phyloP scores from a whole-genome alignment of 345 rosid species.

The Diplotaxis tenuifolia region DNA sequence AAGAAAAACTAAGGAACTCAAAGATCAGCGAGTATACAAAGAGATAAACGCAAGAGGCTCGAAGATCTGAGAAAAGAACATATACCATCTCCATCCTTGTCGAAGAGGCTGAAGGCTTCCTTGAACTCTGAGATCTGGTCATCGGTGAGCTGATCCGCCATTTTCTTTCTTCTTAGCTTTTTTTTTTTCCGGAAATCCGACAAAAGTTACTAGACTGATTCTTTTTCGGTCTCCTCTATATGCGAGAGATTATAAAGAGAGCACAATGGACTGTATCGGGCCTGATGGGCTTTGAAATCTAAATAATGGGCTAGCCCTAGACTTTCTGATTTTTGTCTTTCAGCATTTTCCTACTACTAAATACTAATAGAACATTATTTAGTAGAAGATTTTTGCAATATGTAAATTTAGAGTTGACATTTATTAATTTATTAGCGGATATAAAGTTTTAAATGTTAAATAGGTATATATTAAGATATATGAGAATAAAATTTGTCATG shows the following conservation, averaged over 20 bases:
- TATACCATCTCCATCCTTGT: slow-evolving; percentile 60
- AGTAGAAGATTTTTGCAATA: too few species aligned
- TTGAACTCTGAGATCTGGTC: slow-evolving; percentile 52
- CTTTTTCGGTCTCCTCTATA: not conserved
- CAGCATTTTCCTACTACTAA: too few species aligned
- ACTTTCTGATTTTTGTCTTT: not conserved
- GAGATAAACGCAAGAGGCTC: not conserved
- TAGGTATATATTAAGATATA: too few species aligned
- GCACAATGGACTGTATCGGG: not conserved
- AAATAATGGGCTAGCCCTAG: not conserved
- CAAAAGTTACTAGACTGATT: not conserved
- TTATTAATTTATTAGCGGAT: too few species aligned
- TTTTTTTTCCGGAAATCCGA: not conserved
- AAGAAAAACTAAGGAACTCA: not conserved
- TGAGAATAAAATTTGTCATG: too few species aligned
- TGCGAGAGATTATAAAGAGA: not conserved
- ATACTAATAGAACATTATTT: too few species aligned
- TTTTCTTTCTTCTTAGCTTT: slow-evolving; percentile 7
- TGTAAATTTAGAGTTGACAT: too few species aligned
- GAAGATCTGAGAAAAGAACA: slow-evolving; percentile 26
- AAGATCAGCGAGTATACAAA: not conserved
- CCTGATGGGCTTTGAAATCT: slow-evolving; percentile 13
- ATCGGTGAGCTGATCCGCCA: slow-evolving; percentile 58
- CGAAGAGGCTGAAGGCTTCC: slow-evolving; percentile 45
- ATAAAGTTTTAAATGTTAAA: too few species aligned